phyloP scores from a whole-genome alignment of 352 stramenopile species.

The Peronospora belbahrii region DNA sequence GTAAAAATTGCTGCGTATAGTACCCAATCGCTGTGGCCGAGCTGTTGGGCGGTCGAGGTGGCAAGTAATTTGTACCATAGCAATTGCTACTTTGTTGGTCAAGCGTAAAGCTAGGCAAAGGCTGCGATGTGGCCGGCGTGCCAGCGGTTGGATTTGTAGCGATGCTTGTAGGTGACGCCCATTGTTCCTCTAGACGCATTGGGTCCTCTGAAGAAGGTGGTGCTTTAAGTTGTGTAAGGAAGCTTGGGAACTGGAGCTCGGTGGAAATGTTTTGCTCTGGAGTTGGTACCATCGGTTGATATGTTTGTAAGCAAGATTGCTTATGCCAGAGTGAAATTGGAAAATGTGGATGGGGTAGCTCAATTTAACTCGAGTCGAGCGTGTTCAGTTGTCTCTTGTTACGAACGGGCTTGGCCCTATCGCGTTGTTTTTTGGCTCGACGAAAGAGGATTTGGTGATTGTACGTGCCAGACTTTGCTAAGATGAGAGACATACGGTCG shows the following conservation, averaged over 20 bases:
- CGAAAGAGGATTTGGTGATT: slow-evolving; percentile 13
- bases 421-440: too few species aligned
- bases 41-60: not conserved
- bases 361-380: slow-evolving; percentile 7
- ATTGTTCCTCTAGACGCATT: slow-evolving; percentile 17
- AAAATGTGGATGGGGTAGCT: slow-evolving; percentile 16
- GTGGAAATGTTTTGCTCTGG: slow-evolving; percentile 3
- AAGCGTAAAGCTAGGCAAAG: slow-evolving; percentile 22
- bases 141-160: slow-evolving; percentile 10
- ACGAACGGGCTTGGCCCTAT: slow-evolving; percentile 12
- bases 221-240: slow-evolving; percentile 34
- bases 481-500: slow-evolving; percentile 26
- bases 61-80: slow-evolving; percentile 14
- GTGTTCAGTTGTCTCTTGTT: slow-evolving; percentile 24
- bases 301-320: slow-evolving; percentile 24
- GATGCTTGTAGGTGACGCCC: slow-evolving; percentile 30
- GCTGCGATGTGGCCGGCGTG: slow-evolving; percentile 15
- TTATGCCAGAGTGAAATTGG: slow-evolving; percentile 27
- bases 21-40: slow-evolving; percentile 19
- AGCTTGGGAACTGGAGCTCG: slow-evolving; percentile 36
- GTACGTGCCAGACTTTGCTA: slow-evolving; percentile 18
- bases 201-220: slow-evolving; percentile 12
- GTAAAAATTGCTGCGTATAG: slow-evolving; percentile 17
- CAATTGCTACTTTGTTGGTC: slow-evolving; percentile 16
- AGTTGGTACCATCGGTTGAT: slow-evolving; percentile 16